Evolutionary conservation across 2,329 filamentous ascomycete genomes (phyloP), one percentile per base, ranked within the genome.

Genomic region (Penicillium crustosum): DNA sequence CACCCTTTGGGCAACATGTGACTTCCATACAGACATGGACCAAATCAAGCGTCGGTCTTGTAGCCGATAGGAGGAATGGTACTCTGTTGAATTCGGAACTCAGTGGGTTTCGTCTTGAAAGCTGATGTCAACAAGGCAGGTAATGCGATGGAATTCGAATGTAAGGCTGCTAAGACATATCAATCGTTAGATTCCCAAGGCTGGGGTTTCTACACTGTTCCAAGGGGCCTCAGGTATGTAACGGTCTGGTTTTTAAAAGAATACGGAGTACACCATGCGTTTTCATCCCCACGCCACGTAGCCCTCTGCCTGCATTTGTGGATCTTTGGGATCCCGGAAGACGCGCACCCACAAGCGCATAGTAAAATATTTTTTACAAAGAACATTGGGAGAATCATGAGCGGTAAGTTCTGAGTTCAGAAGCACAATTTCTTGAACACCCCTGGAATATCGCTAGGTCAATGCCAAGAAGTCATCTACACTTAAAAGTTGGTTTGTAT

Each of bases 1-100:
- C 76, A 79, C 12, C 77, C 77, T 39, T 62, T 65, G 0, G 69
- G 66, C 2, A 80, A 69, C 49, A 79, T 68, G 38, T 79, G 66
- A 2, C 62, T 51, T 1, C 75, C 78, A 54, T 76, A 65, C 4
- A 81, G 65, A 12, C 66, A 74, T 8, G 71, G 60, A 0, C 75
- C 76, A 21, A 74, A 70, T 7, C 76, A 68, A 12, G 76, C 76
- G 0, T 75, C 75, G 15, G 71, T 68, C 60, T 81, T 76, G 19
- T 65, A 6, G 70, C 68, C 6, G 76, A 66, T 2, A 75, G 58
- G 3, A 78, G 66, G 39, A 79, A 69, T 6, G 70, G 61, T 17
- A 1, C 50, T 23, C 17, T 53, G 31, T 27, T 35, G 41, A 54
- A 38, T n/a, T 13, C 13, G n/a, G n/a, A 31, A 12, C 27, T 21